Percentiles rank a stretch among this genome's conserved stretches.
Evolutionary conservation across 257 asterid genomes (phyloP).

Genomic region (Sherardia arvensis): DNA sequence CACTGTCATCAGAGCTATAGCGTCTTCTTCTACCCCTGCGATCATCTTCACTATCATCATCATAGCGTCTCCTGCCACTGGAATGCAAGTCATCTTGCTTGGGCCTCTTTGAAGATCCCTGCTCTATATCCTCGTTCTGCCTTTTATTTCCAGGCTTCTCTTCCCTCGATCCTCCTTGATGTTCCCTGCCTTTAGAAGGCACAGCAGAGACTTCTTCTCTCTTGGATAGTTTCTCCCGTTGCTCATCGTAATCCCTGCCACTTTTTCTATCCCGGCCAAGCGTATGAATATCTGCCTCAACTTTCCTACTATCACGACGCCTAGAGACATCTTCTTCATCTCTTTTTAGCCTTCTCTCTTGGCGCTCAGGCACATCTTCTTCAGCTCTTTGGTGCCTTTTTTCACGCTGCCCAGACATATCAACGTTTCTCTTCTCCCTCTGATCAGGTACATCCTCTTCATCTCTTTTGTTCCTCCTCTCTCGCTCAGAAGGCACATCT

Average conservation of each 20-base stretch:
- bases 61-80: constrained; percentile 32
- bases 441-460: constrained; percentile 9
- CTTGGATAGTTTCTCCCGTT: constrained; percentile 38
- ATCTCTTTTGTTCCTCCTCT: constrained; percentile 11
- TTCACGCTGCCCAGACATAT: background rate
- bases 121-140: constrained; percentile 38
- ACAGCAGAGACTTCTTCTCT: constrained; percentile 24
- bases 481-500: background rate
- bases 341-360: constrained; percentile 27
- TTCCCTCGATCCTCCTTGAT: constrained; percentile 14
- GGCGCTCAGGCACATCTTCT: constrained; percentile 6
- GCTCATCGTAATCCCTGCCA: constrained; percentile 34
- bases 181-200: constrained; percentile 32
- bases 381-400: background rate
- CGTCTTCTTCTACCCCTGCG: constrained; percentile 39
- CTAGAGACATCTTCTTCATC: constrained; percentile 6
- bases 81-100: constrained; percentile 47
- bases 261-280: constrained; percentile 35
- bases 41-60: constrained; percentile 47
- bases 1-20: constrained; percentile 34
- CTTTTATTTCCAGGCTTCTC: constrained; percentile 31
- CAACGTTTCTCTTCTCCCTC: constrained; percentile 33
- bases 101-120: constrained; percentile 39
- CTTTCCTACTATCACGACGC: constrained; percentile 19
- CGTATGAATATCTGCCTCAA: constrained; percentile 24